Base-by-base conservation (phyloP, 1,284 basidiomycete genomes). In the Leucoagaricus sp. region DNA sequence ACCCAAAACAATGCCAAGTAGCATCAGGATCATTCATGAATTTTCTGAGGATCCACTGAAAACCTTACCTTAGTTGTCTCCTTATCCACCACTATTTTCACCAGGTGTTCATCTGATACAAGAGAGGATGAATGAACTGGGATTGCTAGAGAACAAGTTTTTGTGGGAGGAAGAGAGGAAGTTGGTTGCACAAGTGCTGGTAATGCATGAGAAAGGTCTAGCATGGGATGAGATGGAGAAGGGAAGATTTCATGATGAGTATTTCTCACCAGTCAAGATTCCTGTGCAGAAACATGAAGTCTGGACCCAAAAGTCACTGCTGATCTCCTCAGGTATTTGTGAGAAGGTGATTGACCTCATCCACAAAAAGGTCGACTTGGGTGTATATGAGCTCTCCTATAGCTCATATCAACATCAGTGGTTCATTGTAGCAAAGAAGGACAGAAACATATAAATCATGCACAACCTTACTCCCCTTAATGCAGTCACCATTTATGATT, bases 331-430 rank as follows among this genome's bases (percentile, higher is more conserved):
- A 4, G 65, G 62, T 2, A 63, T 75, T 19, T 60, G 63, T 7
- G 56, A 69, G 0, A 59, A 70, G 49, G 67, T 77, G 1, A 67
- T 69, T 15, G 47, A 64, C 3, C 53, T 75, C 0, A 65, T 78
- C 8, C 56, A 66, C 10, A 48, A 53, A 1, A 76, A 77, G 53
- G 65, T 74, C 0, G 63, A 60, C 0, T 59, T 69, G 0, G 71
- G 74, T 0, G 65, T 74, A 0, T 76, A 75, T 49, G 70, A 77
- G 56, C 66, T 61, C 0, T 71, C 67, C 0, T 69, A 69, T 13
- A 69, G 67, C 0, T 69, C 69, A 0, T 77, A 76, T 50, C 49
- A 67, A 1, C 70, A 68, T 21, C 42, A 52, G 17, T 58, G 46
- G 41, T 54, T 61, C 28, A 34, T 25, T 13, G 54, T 62, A 6